Conservation (phyloP, 1,284 basidiomycete genomes). For the Exobasidium cylindrosporum region DNA sequence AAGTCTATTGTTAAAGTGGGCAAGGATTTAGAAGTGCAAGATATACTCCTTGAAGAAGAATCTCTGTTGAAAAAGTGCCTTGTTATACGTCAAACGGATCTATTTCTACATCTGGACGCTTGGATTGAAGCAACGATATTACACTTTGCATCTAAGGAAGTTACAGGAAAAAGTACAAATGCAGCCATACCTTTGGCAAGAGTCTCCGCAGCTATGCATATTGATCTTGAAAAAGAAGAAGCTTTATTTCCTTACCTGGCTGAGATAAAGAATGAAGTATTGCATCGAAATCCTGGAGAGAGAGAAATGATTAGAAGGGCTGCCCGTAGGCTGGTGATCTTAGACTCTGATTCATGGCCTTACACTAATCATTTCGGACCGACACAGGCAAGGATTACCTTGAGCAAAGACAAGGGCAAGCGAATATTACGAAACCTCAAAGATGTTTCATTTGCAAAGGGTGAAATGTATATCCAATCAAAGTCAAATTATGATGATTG, state of each 20-base stretch:
- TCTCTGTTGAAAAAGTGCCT: neutral
- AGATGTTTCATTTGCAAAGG: constrained; percentile 29
- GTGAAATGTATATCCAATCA: constrained; percentile 17
- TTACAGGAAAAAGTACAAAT: neutral
- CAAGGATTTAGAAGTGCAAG: neutral
- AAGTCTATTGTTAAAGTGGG: constrained; percentile 2
- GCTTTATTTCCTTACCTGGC: neutral
- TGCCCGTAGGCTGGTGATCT: constrained; percentile 28
- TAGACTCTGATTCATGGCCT: constrained; percentile 23
- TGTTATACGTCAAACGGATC: too few species aligned
- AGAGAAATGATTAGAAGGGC: constrained; percentile 27
- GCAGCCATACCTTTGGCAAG: neutral
- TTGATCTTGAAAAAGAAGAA: neutral
- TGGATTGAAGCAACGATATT: neutral
- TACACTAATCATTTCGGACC: constrained; percentile 1
- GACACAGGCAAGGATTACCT: neutral
- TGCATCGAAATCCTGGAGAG: constrained; percentile 26
- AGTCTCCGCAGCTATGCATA: too few species aligned
- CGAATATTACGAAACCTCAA: constrained; percentile 20
- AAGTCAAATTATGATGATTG: too few species aligned
- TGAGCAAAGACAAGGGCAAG: neutral
- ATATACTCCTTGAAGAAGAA: neutral
- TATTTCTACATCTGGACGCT: neutral
- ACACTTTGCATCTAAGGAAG: neutral
- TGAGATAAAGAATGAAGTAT: neutral